Evolutionary conservation across 345 rosid species (phyloP).

Genomic region (Pistacia integerrima): DNA sequence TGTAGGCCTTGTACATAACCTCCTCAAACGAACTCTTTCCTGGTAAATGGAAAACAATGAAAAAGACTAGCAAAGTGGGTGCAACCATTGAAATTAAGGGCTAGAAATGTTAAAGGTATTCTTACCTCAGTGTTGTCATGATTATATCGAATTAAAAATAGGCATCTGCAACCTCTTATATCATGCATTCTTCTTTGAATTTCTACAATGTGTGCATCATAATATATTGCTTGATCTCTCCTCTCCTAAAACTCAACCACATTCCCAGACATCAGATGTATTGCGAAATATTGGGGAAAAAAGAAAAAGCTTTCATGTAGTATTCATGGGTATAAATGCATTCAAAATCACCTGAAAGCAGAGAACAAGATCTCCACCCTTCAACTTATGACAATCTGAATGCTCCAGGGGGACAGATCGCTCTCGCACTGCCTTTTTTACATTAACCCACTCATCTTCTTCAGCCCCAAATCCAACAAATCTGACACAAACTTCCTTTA

Average conservation of each 20-base stretch:
- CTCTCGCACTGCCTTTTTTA: conserved; percentile 50
- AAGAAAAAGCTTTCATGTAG: background rate
- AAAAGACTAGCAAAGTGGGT: no score
- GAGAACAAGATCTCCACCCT: conserved; percentile 58
- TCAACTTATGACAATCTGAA: conserved; percentile 58
- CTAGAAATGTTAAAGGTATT: background rate
- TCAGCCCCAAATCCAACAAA: conserved; percentile 73
- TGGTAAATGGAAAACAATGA: conserved; percentile 8
- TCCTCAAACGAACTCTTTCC: conserved; percentile 63
- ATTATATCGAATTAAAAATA: conserved; percentile 50
- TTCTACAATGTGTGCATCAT: conserved; percentile 54
- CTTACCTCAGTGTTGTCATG: conserved; percentile 59
- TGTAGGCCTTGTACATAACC: conserved; percentile 52
- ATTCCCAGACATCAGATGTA: background rate
- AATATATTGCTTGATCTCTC: conserved; percentile 61
- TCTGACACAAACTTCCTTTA: conserved; percentile 77
- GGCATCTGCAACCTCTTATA: conserved; percentile 74
- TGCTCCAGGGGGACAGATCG: conserved; percentile 64
- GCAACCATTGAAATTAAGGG: background rate
- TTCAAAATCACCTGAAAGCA: conserved; percentile 61
- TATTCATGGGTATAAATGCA: background rate
- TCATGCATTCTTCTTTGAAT: conserved; percentile 65
- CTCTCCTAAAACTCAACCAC: conserved; percentile 47
- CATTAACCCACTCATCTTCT: conserved; percentile 72
- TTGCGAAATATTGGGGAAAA: background rate